These are phyloP conservation scores for Speleostelium caveatum DNA, from an alignment of 78 protist species.

Conservation along the genomic window DNA sequence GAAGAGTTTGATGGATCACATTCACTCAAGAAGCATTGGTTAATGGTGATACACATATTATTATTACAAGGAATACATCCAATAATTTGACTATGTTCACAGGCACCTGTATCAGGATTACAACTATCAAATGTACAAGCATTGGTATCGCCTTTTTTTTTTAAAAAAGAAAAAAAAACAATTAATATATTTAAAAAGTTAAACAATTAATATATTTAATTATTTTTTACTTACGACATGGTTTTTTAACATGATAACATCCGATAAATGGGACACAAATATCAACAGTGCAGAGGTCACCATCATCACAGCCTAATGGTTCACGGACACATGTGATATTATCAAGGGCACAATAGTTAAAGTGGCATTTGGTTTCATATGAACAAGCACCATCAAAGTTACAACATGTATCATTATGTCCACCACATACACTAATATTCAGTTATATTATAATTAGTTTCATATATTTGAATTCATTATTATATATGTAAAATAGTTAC, in stretches of 20 bases:
- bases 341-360: neutral
- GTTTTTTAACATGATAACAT: neutral
- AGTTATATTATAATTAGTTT: no score
- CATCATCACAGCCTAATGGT: constrained; percentile 19
- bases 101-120: neutral
- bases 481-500: neutral
- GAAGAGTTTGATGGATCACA: neutral
- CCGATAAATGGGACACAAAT: constrained; percentile 6
- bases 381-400: neutral
- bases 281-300: constrained; percentile 38
- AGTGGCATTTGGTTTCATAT: neutral
- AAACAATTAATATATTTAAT: no score
- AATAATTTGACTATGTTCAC: neutral
- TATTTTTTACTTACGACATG: no score
- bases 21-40: neutral
- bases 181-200: no score
- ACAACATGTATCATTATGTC: constrained; percentile 22
- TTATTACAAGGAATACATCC: neutral
- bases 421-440: constrained; percentile 65
- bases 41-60: neutral
- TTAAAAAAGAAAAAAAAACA: no score
- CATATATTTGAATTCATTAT: no score
- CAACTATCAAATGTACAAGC: neutral
- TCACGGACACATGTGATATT: neutral
- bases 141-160: no score